These are phyloP conservation scores for Passiflora organensis DNA, from an alignment of 345 rosid genomes.

Conservation along the genomic window DNA sequence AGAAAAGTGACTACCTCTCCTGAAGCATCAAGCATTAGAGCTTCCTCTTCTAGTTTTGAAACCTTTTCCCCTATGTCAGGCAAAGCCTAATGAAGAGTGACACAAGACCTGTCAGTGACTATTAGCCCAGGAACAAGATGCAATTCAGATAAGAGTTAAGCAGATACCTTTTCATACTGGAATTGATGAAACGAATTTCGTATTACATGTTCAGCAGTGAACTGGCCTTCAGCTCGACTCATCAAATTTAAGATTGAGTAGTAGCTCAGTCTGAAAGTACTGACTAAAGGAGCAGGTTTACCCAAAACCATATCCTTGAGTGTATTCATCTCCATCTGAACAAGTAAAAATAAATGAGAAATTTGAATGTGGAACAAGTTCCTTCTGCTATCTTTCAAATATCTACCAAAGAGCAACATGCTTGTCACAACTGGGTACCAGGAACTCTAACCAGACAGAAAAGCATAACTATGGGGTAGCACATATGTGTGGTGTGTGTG, in stretches of 20 bases:
- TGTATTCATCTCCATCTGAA: slow-evolving; percentile 89
- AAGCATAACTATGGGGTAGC: no score
- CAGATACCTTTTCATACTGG: slow-evolving; percentile 87
- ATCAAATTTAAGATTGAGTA: slow-evolving; percentile 90
- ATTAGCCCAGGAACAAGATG: not conserved
- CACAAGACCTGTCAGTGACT: slow-evolving; percentile 8
- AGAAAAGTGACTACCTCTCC: slow-evolving; percentile 62
- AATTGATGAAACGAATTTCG: slow-evolving; percentile 94
- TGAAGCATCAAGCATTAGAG: slow-evolving; percentile 73
- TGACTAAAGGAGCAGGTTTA: slow-evolving; percentile 95
- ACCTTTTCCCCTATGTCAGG: slow-evolving; percentile 86
- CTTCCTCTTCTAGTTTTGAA: slow-evolving; percentile 86
- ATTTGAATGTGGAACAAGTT: slow-evolving; percentile 12
- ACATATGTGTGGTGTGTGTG: no score
- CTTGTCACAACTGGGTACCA: no score
- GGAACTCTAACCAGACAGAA: not conserved
- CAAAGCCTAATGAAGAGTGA: slow-evolving; percentile 46
- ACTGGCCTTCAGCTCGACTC: slow-evolving; percentile 99
- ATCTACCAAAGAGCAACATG: not conserved
- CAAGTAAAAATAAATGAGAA: slow-evolving; percentile 4
- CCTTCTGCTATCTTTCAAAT: slow-evolving; percentile 9
- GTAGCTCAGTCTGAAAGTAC: slow-evolving; percentile 96
- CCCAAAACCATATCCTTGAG: slow-evolving; percentile 95
- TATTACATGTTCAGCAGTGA: slow-evolving; percentile 95
- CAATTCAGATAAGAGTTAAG: slow-evolving; percentile 4